Evolutionary conservation across 805 yeast genomes (phyloP), one percentile per base, ranked within the genome.

Genomic region (Starmerella lactis-condensi): DNA sequence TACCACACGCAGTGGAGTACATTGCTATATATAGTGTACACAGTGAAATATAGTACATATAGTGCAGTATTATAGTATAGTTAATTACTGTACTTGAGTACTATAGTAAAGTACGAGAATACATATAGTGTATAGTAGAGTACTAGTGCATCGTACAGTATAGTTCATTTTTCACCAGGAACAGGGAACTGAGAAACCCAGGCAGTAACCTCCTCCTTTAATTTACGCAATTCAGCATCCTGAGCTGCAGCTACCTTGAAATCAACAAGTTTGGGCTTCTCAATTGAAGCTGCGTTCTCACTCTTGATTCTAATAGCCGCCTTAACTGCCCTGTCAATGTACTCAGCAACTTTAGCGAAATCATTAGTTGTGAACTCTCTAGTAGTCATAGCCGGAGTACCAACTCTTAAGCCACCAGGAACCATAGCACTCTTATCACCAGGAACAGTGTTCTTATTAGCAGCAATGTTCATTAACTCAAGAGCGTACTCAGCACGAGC

Each of bases 341-440:
- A 81, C 32, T 62, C 67, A 26, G 83, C 85, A 35, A 85, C 89
- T 52, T 67, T 65, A 40, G 63, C 71, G 51, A 85, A 85, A 48
- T 85, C 96, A 34, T 60, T 65, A 39, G 64, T 67, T 32, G 69
- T 69, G 51, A 85, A 75, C 28, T 94, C 95, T 62, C 98, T 74
- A 32, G 95, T 81, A 34, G 95, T 75, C 96, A 85, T 85, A 29
- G 96, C 96, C 36, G 98, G 98, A 12, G 96, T 78, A 47, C 98
- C 98, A 39, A 85, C 75, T 64, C 98, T 76, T 43, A 85, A 63
- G 47, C 98, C 98, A 39, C 91, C 79, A 50, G 98, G 98, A 53
- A 78, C 81, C 38, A 85, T 65, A 21, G 98, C 98, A 27, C 93
- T 78, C 57, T 72, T 75, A 59, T 85, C 98, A 48, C 93, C 93